A percentile compares a stretch with the other conserved stretches of the same genome.
Conservation (phyloP, 225 moss, liverwort and hornwort genomes). For the Bryoerythrophyllum caledonicum region DNA sequence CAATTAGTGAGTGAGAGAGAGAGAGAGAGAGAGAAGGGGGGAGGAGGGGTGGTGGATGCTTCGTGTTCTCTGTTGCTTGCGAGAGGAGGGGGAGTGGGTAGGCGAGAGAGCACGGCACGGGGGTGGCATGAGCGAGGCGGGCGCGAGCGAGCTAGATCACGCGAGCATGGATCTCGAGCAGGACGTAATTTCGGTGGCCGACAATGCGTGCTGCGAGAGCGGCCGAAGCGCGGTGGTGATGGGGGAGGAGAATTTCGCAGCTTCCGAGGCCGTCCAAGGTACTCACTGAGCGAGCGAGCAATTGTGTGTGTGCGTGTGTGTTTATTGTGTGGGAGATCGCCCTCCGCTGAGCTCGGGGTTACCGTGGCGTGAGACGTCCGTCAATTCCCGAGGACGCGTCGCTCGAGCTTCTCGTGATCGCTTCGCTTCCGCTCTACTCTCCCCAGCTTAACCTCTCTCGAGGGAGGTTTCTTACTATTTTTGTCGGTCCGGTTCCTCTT, state of each 20-base stretch:
- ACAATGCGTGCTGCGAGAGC: constrained; percentile 42
- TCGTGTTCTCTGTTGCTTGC: too few species aligned
- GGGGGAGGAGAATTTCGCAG: constrained; percentile 41
- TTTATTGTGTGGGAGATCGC: constrained; percentile 35
- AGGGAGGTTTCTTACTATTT: constrained; percentile 15
- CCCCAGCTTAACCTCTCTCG: constrained; percentile 19
- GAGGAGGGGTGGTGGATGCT: too few species aligned
- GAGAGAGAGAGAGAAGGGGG: too few species aligned
- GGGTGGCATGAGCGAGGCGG: constrained; percentile 24
- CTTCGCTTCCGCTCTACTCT: neutral
- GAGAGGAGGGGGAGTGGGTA: too few species aligned
- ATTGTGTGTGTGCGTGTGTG: constrained; percentile 28
- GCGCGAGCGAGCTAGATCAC: constrained; percentile 46
- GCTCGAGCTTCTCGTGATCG: constrained; percentile 28
- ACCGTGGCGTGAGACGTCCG: constrained; percentile 19
- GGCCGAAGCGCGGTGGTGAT: constrained; percentile 3
- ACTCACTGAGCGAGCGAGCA: constrained; percentile 11
- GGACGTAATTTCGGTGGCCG: constrained; percentile 40
- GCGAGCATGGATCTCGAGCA: constrained; percentile 44
- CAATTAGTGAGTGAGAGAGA: constrained; percentile 40
- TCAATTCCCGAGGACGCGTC: constrained; percentile 42
- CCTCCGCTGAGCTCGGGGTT: constrained; percentile 36
- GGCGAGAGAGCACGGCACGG: constrained; percentile 17
- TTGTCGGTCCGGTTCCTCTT: constrained; percentile 29
- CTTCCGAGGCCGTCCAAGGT: constrained; percentile 40